Evolutionary conservation across 257 asterid genomes (phyloP), one percentile per base, ranked within the genome.

Genomic region (Cordia subcordata): DNA sequence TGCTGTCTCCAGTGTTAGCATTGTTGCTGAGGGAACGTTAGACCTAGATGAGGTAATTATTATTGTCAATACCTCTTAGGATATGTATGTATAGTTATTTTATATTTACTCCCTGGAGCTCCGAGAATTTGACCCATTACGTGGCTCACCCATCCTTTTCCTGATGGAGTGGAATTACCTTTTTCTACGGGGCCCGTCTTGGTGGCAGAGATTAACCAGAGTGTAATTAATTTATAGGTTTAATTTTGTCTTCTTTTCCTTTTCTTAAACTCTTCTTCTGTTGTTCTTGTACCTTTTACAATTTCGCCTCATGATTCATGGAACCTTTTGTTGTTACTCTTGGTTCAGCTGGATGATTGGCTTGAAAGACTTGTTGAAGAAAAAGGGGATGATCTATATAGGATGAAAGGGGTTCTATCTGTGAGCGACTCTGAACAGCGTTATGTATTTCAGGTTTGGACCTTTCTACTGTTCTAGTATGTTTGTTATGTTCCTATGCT

Each of bases 351-450:
- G 69, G 96, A 86, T 22, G 99, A 92, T 72, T 92, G 99, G 99
- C 83, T 92, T 4, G 99, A 92, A 57, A 86, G 94, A 64, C 59
- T 92, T 75, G 65, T 84, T 22, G 96, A 92, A 73, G 95, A 88
- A 70, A 88, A 92, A 65, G 99, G 94, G 4, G 96, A 92, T 16
- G 95, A 92, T 69, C 82, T 88, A 17, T 88, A 86, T 75, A 75
- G 96, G 79, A 86, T 92, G 90, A 92, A 92, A 75, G 99, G 99
- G 55, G 85, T 92, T 68, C 63, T 88, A 55, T 84, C 93, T 4
- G 93, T 86, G 68, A 72, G 68, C 1, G 85, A 82, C 55, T 88
- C 82, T 66, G 82, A 84, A 70, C 84, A 88, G 77, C 96, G 96
- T 39, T 88, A 84, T 38, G 99, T 92, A 47, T 85, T 86, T 72